Conservation (phyloP, 371 early-diverging fungal species). For the Mortierella sp. region DNA sequence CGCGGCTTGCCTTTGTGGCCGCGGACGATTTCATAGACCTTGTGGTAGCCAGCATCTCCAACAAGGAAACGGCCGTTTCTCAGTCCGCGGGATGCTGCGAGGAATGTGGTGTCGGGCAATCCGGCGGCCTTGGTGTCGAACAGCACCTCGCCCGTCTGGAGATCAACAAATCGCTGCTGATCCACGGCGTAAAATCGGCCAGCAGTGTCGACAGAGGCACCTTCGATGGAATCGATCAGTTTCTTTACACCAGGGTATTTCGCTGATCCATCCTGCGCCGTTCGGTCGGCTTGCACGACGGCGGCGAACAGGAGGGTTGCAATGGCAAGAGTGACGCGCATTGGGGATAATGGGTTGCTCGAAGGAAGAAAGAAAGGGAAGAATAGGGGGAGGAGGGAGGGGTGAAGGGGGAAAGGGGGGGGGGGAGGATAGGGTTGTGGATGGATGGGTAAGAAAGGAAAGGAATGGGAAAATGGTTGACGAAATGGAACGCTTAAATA, state of each 20-base stretch:
- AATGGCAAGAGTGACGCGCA: conserved; percentile 22
- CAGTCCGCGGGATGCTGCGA: conserved; percentile 20
- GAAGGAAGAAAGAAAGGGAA: background rate
- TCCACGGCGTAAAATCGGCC: conserved; percentile 47
- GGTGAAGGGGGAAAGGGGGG: no score
- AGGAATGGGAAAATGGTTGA: no score
- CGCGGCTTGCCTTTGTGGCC: conserved; percentile 20
- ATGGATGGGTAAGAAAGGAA: conserved; percentile 11
- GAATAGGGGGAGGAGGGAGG: conserved; percentile 5
- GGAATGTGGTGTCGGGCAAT: conserved; percentile 24
- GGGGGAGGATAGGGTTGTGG: conserved; percentile 10
- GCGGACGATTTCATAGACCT: conserved; percentile 19
- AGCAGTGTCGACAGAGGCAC: conserved; percentile 44
- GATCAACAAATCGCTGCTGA: conserved; percentile 20
- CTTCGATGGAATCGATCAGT: conserved; percentile 20
- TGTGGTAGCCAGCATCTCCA: conserved; percentile 23
- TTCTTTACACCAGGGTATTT: conserved; percentile 20
- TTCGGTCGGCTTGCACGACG: conserved; percentile 19
- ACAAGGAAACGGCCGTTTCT: conserved; percentile 21
- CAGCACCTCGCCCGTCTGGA: conserved; percentile 20
- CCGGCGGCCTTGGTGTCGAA: conserved; percentile 19
- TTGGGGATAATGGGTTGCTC: conserved; percentile 10
- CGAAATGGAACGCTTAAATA: no score
- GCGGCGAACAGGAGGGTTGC: conserved; percentile 19
- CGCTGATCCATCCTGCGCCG: conserved; percentile 16